Conservation (phyloP, 805 yeast species). For the Myxozyma vanderwaltii region DNA sequence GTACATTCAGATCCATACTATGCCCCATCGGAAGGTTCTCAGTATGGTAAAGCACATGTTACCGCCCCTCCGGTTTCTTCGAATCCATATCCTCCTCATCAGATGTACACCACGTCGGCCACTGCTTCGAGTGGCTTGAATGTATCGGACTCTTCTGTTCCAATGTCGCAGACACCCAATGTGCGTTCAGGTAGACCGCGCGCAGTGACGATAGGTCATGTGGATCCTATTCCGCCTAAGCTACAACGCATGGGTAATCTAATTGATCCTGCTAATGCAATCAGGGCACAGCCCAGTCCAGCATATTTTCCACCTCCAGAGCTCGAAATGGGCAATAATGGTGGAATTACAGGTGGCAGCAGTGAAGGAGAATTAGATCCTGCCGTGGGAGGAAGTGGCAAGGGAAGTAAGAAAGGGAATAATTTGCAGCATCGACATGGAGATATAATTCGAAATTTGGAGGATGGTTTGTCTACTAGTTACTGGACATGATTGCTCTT, state of each 20-base stretch:
- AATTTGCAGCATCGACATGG: slow-evolving; percentile 25
- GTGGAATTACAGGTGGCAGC: background rate
- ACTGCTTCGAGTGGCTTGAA: background rate
- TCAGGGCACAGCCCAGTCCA: slow-evolving; percentile 46
- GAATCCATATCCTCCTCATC: slow-evolving; percentile 30
- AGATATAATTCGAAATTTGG: slow-evolving; percentile 40
- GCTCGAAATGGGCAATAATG: slow-evolving; percentile 4
- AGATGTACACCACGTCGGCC: background rate
- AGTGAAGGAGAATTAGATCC: slow-evolving; percentile 2
- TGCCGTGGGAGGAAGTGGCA: slow-evolving; percentile 1
- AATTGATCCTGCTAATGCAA: slow-evolving; percentile 44
- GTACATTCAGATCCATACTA: background rate
- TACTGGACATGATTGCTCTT: slow-evolving; percentile 15
- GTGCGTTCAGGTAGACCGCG: slow-evolving; percentile 40
- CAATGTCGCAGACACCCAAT: slow-evolving; percentile 5
- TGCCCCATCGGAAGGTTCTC: slow-evolving; percentile 9
- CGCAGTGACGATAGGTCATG: slow-evolving; percentile 46
- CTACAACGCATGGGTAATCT: slow-evolving; percentile 48
- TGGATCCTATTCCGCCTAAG: slow-evolving; percentile 46
- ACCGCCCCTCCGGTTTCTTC: slow-evolving; percentile 1
- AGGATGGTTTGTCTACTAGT: slow-evolving; percentile 37
- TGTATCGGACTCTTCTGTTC: background rate
- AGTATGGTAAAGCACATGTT: background rate
- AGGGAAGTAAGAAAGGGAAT: slow-evolving; percentile 2
- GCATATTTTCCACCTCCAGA: slow-evolving; percentile 48